These are phyloP conservation scores for Dipteronia sinensis DNA, from an alignment of 345 rosid species.

Conservation along the genomic window DNA sequence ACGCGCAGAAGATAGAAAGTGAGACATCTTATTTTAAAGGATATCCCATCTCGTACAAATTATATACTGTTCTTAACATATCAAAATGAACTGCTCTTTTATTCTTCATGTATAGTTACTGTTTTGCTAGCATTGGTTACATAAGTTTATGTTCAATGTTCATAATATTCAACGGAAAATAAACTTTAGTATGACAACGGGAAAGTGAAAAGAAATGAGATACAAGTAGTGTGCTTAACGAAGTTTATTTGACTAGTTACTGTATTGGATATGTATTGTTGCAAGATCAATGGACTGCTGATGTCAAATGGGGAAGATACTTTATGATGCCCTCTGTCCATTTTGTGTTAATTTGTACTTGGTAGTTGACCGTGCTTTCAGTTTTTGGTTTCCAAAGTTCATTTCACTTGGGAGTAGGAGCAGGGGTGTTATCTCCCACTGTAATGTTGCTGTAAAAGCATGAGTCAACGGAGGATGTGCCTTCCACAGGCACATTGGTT, in stretches of 20 bases:
- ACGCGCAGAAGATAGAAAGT: slow-evolving; percentile 83
- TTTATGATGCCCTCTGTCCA: neutral
- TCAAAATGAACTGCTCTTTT: slow-evolving; percentile 6
- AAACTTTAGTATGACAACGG: neutral
- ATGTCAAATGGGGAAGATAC: neutral
- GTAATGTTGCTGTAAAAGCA: neutral
- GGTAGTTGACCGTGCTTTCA: neutral
- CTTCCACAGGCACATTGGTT: neutral
- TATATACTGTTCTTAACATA: neutral
- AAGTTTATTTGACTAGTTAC: neutral
- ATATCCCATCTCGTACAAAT: neutral
- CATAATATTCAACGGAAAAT: neutral
- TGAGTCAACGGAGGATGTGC: neutral
- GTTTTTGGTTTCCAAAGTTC: neutral
- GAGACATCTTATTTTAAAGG: slow-evolving; percentile 25
- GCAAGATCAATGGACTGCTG: neutral
- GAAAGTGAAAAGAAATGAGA: slow-evolving; percentile 10
- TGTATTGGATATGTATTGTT: neutral
- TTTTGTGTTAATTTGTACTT: slow-evolving; percentile 1
- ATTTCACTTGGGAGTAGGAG: neutral
- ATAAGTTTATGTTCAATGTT: neutral
- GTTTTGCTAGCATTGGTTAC: neutral
- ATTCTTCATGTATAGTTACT: neutral
- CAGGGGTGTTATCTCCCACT: neutral
- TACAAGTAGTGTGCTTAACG: neutral